Evolutionary conservation across 768 basidiomycete species (phyloP).

Genomic region (Coprinopsis marcescibilis): DNA sequence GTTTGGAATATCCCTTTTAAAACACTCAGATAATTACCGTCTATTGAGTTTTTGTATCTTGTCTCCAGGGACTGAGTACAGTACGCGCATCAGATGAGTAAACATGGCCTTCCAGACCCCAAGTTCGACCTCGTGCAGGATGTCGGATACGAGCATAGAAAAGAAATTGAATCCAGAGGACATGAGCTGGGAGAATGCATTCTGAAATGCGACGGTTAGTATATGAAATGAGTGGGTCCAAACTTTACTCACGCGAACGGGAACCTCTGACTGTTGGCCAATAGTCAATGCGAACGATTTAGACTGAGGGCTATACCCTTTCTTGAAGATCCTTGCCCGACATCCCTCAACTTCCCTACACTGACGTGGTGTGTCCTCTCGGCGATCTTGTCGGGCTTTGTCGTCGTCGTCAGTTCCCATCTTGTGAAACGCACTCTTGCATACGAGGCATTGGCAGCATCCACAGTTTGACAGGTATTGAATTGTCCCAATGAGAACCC

Average conservation of each 20-base stretch:
- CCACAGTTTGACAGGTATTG: conserved; percentile 14
- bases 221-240: background rate
- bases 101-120: conserved; percentile 33
- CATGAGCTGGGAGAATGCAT: conserved; percentile 23
- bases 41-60: conserved; percentile 18
- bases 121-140: conserved; percentile 36
- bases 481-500: conserved; percentile 23
- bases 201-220: conserved; percentile 18
- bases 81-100: conserved; percentile 28
- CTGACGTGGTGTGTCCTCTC: too few relatives aligned
- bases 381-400: too few relatives aligned
- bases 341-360: too few relatives aligned
- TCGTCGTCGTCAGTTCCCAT: too few relatives aligned
- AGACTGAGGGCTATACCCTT: too few relatives aligned
- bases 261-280: too few relatives aligned
- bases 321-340: too few relatives aligned
- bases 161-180: conserved; percentile 21
- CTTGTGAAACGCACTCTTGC: background rate
- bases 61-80: conserved; percentile 17
- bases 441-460: conserved; percentile 14
- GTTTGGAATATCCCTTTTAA: conserved; percentile 31
- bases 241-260: too few relatives aligned
- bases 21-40: conserved; percentile 27
- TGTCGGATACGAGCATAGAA: conserved; percentile 26
- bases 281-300: too few relatives aligned